Evolutionary conservation across 1,139 yeast genomes (phyloP).

Genomic region (Zygosaccharomyces sapae): DNA sequence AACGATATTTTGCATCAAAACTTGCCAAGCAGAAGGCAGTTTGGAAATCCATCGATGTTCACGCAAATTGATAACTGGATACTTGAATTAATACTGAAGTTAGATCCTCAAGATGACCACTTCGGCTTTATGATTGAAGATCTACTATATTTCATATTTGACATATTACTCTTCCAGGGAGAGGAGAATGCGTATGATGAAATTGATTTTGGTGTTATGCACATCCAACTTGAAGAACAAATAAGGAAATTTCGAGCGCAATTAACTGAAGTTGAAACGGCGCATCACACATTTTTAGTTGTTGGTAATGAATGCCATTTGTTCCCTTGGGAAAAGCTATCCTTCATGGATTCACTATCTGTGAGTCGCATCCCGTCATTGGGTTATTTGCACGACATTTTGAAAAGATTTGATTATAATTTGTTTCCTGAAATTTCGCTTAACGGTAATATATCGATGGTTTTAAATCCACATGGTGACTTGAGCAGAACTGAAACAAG

Average conservation of each 20-base stretch:
- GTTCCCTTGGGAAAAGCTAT: conserved; percentile 88
- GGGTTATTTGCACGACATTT: conserved; percentile 42
- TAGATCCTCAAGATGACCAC: conserved; percentile 37
- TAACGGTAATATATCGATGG: conserved; percentile 36
- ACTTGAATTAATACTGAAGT: conserved; percentile 49
- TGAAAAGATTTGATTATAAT: conserved; percentile 33
- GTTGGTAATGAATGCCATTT: conserved; percentile 59
- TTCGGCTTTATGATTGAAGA: conserved; percentile 54
- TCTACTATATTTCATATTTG: conserved; percentile 57
- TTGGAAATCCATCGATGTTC: conserved; percentile 21
- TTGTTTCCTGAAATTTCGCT: conserved; percentile 17
- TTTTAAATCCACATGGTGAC: conserved; percentile 83
- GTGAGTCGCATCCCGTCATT: conserved; percentile 77
- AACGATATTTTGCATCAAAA: conserved; percentile 36
- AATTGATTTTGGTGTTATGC: conserved; percentile 52
- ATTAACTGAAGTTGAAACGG: conserved; percentile 11
- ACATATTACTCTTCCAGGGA: conserved; percentile 58
- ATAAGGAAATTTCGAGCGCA: conserved; percentile 36
- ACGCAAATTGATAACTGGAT: conserved; percentile 50
- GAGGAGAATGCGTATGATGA: conserved; percentile 62
- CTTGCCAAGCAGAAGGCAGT: conserved; percentile 40
- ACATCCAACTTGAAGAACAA: conserved; percentile 48
- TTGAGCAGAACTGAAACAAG: conserved; percentile 60
- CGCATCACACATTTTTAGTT: conserved; percentile 61
- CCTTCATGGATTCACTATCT: conserved; percentile 49